Base-by-base conservation (phyloP, 768 basidiomycete genomes). In the Pulveroboletus sp. region DNA sequence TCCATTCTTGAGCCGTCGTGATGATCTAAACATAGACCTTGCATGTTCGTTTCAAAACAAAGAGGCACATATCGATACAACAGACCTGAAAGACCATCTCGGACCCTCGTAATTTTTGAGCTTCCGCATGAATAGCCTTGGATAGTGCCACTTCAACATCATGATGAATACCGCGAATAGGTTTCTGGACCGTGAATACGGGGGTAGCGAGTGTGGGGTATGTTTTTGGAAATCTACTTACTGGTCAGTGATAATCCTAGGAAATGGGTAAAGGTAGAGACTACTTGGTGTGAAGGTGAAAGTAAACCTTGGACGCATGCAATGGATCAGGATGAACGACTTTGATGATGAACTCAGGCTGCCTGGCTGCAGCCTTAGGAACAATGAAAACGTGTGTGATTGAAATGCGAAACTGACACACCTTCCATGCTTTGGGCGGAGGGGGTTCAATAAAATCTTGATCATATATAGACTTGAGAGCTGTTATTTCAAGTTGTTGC, bases 361-460 rank as follows among this genome's bases (percentile, higher is more conserved):
- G 71, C 56, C 82, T 74, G 35, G 75, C 69, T 21, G 86, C 89
- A 51, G 78, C 81, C 89, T 90, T 51, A 2, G 32, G 14, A 40
- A 55, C 40, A 0, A 52, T 56, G 41, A 49, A 46, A 36, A 27
- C 41, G 31, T 32, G 46, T 50, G 26, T 24, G 45, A 24, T 39
- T 14, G 30, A 27, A 32, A 41, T 8, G 65, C 69, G 18, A 30
- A 8, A 8, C 14, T 5, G 18, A 47, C 51, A 10, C 35, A 87
- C 89, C 78, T 89, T 91, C 89, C 90, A 93, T 44, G 80, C 89
- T 61, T 81, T 89, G 30, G 85, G 84, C 14, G 87, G 82, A 18
- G 83, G 84, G 47, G 77, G 78, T 59, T 86, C 79, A 24, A 82
- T 75, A 61, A 89, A 91, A 61, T 91, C 83, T 54, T 85, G 79